Conservation (phyloP, 768 basidiomycete species). For the Psilocybe cubensis region DNA sequence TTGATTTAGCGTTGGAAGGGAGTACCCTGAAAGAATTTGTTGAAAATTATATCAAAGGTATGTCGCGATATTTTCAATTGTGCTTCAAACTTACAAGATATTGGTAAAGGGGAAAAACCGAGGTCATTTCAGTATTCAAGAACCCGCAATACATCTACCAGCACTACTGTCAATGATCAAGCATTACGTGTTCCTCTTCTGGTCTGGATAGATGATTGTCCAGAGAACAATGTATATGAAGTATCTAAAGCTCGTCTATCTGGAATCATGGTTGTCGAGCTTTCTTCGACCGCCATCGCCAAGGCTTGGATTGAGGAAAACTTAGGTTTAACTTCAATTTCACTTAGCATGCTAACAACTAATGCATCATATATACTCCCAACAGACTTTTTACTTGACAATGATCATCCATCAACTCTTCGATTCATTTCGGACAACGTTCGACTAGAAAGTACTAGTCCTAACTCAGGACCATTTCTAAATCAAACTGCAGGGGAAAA, state of each 20-base stretch:
- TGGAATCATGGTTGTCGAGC: slow-evolving; percentile 26
- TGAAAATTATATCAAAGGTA: slow-evolving; percentile 6
- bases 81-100: too few relatives aligned
- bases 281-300: slow-evolving; percentile 28
- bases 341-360: not conserved
- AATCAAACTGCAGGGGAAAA: slow-evolving; percentile 22
- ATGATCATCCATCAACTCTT: slow-evolving; percentile 22
- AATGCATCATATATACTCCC: not conserved
- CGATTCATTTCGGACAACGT: slow-evolving; percentile 36
- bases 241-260: slow-evolving; percentile 15
- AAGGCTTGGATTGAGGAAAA: slow-evolving; percentile 30
- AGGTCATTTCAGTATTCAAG: too few relatives aligned
- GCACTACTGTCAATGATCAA: not conserved
- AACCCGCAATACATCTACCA: not conserved
- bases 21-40: slow-evolving; percentile 17
- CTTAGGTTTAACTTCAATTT: slow-evolving; percentile 17
- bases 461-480: not conserved
- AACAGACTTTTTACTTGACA: slow-evolving; percentile 25
- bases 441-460: slow-evolving; percentile 22
- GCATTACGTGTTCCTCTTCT: slow-evolving; percentile 12
- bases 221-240: slow-evolving; percentile 17
- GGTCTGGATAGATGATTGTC: slow-evolving; percentile 33
- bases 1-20: slow-evolving; percentile 18
- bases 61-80: too few relatives aligned
- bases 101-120: too few relatives aligned